A percentile compares a stretch with the other conserved stretches of the same genome.
phyloP scores from a whole-genome alignment of 768 basidiomycete genomes.

The Agaricus subrufescens region DNA sequence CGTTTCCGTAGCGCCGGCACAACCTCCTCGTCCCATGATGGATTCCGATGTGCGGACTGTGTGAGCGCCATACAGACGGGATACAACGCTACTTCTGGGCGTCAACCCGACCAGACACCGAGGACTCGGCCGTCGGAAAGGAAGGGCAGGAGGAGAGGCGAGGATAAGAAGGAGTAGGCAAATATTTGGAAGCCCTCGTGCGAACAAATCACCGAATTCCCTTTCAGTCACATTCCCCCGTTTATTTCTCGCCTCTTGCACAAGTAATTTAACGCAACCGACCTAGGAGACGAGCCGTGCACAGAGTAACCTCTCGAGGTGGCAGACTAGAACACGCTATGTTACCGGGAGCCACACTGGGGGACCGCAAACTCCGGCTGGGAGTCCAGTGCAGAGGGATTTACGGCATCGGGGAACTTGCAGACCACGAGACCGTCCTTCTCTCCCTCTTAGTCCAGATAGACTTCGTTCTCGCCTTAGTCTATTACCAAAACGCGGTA shows the following conservation, averaged over 20 bases:
- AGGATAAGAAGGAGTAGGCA: neutral
- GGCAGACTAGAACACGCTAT: no score
- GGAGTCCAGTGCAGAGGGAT: no score
- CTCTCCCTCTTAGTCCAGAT: no score
- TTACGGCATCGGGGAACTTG: no score
- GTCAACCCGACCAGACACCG: neutral
- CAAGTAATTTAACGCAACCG: neutral
- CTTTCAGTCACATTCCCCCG: neutral
- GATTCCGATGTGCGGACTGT: constrained; percentile 37
- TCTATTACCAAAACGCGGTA: no score
- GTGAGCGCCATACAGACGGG: constrained; percentile 32
- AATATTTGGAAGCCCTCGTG: constrained; percentile 12
- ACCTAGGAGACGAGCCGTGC: neutral
- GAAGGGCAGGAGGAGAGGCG: neutral
- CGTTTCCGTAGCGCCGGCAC: constrained; percentile 79
- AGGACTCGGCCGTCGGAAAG: neutral
- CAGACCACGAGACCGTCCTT: no score
- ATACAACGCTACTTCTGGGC: neutral
- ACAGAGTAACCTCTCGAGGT: neutral
- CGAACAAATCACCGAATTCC: neutral
- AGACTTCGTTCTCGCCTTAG: no score
- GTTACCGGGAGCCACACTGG: no score
- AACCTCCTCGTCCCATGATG: constrained; percentile 79
- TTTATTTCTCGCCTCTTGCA: neutral
- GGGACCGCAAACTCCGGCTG: no score